These are phyloP conservation scores for Phytophthora hybrid DNA, from an alignment of 352 stramenopile species.

Conservation along the genomic window DNA sequence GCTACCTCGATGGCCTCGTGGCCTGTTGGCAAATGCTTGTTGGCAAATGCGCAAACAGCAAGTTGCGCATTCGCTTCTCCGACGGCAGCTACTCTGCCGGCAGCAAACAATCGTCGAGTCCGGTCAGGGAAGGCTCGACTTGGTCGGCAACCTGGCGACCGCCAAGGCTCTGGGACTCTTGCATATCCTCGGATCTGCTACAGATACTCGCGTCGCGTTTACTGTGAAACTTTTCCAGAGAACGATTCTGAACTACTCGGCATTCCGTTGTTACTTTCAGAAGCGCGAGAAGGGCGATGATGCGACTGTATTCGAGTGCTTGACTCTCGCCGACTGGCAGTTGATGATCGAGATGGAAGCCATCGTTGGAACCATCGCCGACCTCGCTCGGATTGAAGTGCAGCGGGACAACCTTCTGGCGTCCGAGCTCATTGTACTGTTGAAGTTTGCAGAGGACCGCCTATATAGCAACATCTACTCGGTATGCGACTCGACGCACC, in stretches of 20 bases:
- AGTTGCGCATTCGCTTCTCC: no score
- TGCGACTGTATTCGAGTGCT: no score
- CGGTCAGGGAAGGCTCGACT: no score
- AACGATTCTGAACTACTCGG: slow-evolving; percentile 5
- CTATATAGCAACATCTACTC: neutral
- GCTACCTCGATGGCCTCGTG: no score
- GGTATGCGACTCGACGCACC: neutral
- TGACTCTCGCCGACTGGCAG: no score
- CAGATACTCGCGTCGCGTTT: slow-evolving; percentile 18
- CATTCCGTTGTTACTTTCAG: slow-evolving; percentile 9
- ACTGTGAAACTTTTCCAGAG: slow-evolving; percentile 2
- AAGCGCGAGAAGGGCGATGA: neutral
- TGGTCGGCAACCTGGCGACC: no score
- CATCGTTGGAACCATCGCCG: neutral
- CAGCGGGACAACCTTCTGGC: neutral
- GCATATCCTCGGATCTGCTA: no score
- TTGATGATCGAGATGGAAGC: slow-evolving; percentile 15
- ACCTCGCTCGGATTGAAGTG: slow-evolving; percentile 21
- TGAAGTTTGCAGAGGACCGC: slow-evolving; percentile 6
- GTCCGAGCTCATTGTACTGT: slow-evolving; percentile 17
- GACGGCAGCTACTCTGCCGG: no score
- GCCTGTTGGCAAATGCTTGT: no score
- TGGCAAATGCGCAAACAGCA: no score
- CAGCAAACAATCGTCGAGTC: no score
- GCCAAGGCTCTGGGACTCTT: neutral